These are phyloP conservation scores for Phenoliferia sp. DNA, from an alignment of 1,284 basidiomycete genomes.

Conservation along the genomic window DNA sequence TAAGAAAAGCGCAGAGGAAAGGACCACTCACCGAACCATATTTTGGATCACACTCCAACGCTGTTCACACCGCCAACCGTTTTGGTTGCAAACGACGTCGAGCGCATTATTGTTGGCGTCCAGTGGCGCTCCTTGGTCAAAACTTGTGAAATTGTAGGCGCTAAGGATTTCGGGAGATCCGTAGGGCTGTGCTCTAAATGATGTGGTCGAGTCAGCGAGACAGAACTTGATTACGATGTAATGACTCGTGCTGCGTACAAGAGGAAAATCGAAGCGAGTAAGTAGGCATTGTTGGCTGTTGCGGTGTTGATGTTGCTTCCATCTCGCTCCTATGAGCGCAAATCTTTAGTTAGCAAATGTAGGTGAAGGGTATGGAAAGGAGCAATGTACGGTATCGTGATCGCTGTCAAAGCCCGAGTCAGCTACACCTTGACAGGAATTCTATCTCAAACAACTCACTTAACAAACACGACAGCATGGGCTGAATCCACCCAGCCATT, in stretches of 20 bases:
- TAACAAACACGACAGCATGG: conserved; percentile 4
- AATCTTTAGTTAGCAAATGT: too few species aligned
- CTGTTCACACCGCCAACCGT: conserved; percentile 22
- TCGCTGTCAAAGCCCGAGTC: background rate
- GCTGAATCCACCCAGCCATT: background rate
- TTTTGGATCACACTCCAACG: conserved; percentile 5
- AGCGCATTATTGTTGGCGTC: conserved; percentile 22
- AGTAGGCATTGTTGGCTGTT: conserved; percentile 12
- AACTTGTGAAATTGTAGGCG: conserved; percentile 52
- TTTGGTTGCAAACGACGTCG: conserved; percentile 1
- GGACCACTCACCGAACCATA: conserved; percentile 5
- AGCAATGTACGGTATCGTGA: conserved; percentile 17
- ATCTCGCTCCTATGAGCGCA: background rate
- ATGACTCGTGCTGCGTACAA: background rate
- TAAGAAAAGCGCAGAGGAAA: background rate
- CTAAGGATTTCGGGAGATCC: conserved; percentile 62
- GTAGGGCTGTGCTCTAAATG: conserved; percentile 45
- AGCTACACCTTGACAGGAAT: background rate
- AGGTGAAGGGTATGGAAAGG: background rate
- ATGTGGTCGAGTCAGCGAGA: background rate
- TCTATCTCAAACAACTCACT: background rate
- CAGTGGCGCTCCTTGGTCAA: conserved; percentile 57
- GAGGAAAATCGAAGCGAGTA: conserved; percentile 8
- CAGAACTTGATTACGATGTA: too few species aligned
- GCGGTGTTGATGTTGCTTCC: conserved; percentile 1